Evolutionary conservation across 768 basidiomycete species (phyloP), one percentile per base, ranked within the genome.

Genomic region (Steccherinum ochraceum): DNA sequence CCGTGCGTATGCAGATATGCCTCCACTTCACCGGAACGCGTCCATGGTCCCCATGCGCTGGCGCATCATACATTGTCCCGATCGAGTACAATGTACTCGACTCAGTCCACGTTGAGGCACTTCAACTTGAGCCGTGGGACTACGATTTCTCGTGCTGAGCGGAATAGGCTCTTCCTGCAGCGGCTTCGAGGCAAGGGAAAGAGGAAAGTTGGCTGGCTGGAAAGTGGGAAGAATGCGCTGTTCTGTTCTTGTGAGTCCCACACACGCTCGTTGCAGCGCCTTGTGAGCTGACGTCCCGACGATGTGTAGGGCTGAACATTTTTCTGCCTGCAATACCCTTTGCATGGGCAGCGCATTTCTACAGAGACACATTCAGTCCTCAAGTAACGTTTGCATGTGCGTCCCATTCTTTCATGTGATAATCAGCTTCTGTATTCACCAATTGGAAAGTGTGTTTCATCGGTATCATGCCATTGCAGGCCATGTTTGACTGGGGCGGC

Each of bases 171-270:
- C n/a, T 74, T 77, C 52, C 69, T 70, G 69, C 61, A 72, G 46
- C 68, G 76, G 25, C 79, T 80, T 52, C 66, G 66, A 41, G 61
- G 65, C 3, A 58, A 59, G 41, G 78, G 76, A 5, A 78, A 71
- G 51, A 69, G 71, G 18, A 62, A 79, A 27, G 45, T 46, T 16
- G 73, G 77, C 0, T 59, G 77, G 5, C 24, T 56, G 23, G 61
- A 72, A 56, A 81, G 76, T 56, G 53, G 80, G 45, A 68, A 66
- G 25, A 72, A 72, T 2, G 69, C 82, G 41, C 63, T 63, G 2
- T 63, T 71, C n/a, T 79, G 77, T 16, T 83, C 81, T 0, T 83
- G 82, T 83, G n/a, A n/a, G n/a, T n/a, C n/a, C n/a, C n/a, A n/a
- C n/a, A n/a, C n/a, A 56, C 27, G 76, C 21, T 43, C 21, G n/a